Conservation (phyloP, 176 grass and related monocot genomes). For the Ensete glaucum region DNA sequence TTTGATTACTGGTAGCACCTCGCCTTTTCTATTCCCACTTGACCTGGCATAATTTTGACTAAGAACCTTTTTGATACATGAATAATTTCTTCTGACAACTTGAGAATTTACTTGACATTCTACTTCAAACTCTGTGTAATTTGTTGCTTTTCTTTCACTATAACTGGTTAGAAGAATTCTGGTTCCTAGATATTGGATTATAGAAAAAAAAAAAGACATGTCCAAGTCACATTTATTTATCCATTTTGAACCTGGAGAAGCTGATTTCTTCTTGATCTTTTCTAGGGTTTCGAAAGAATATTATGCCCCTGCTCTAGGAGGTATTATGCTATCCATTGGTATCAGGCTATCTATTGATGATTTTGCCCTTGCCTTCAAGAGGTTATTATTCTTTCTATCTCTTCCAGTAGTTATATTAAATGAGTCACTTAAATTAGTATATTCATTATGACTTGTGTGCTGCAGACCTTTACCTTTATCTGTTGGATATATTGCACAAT, state of each 20-base stretch:
- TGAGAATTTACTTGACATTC: not conserved
- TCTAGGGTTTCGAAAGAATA: conserved; percentile 81
- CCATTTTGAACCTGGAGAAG: not conserved
- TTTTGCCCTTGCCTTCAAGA: conserved; percentile 72
- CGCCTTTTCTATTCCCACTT: not conserved
- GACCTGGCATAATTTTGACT: not conserved
- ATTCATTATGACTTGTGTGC: conserved; percentile 19
- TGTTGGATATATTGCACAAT: conserved; percentile 67
- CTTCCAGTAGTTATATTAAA: not conserved
- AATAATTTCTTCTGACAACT: not conserved
- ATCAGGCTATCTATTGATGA: conserved; percentile 79
- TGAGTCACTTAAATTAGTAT: not conserved
- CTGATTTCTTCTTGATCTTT: conserved; percentile 17
- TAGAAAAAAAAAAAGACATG: not conserved
- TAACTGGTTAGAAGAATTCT: not conserved
- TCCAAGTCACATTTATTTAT: not conserved
- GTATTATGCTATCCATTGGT: conserved; percentile 92
- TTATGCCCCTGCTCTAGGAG: conserved; percentile 75
- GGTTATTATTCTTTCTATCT: conserved; percentile 26
- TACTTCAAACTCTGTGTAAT: not conserved
- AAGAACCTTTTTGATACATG: not conserved
- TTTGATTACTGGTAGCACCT: not conserved
- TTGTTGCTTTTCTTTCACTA: not conserved
- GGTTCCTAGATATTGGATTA: not conserved
- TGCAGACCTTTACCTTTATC: conserved; percentile 66